phyloP scores from a whole-genome alignment of 2,329 filamentous ascomycete genomes.

The Fusarium begoniae region DNA sequence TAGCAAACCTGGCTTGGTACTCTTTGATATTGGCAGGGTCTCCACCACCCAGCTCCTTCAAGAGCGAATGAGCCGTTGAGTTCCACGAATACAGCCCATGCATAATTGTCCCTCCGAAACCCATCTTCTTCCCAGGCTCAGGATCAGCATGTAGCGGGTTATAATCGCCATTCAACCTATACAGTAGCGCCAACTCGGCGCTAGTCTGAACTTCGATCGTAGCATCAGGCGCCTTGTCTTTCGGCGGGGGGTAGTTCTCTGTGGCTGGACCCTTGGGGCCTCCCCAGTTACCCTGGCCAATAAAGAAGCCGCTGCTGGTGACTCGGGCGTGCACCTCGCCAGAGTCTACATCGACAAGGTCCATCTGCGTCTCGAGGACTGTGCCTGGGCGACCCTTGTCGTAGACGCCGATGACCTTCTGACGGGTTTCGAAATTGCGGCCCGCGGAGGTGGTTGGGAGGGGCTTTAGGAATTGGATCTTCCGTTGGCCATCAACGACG shows the following conservation, averaged over 20 bases:
- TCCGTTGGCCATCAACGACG: constrained; percentile 54
- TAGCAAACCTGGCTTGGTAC: constrained; percentile 57
- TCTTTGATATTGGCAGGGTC: constrained; percentile 53
- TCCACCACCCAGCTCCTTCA: constrained; percentile 52
- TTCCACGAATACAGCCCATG: constrained; percentile 60
- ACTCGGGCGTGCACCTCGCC: constrained; percentile 51
- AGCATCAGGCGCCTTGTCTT: constrained; percentile 48
- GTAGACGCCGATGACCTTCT: constrained; percentile 55
- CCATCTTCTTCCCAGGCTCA: constrained; percentile 52
- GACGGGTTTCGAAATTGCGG: constrained; percentile 51
- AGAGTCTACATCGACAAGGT: constrained; percentile 51
- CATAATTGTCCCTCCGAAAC: constrained; percentile 57
- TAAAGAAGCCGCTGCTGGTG: constrained; percentile 53
- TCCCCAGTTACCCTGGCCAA: constrained; percentile 57
- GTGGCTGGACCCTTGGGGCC: constrained; percentile 53
- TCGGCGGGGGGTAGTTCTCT: constrained; percentile 43
- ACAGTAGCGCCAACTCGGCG: constrained; percentile 52
- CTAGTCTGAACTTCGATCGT: constrained; percentile 51
- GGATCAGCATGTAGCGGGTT: constrained; percentile 58
- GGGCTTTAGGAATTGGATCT: constrained; percentile 49
- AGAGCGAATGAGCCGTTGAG: constrained; percentile 54
- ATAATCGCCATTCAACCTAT: constrained; percentile 59
- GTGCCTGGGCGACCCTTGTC: constrained; percentile 48
- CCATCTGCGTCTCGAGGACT: constrained; percentile 51
- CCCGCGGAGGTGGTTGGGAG: constrained; percentile 50